A percentile compares a stretch with the other conserved stretches of the same genome.
Conservation (phyloP, 202 grass and related monocot species). For the Schoenoplectus triqueter region DNA sequence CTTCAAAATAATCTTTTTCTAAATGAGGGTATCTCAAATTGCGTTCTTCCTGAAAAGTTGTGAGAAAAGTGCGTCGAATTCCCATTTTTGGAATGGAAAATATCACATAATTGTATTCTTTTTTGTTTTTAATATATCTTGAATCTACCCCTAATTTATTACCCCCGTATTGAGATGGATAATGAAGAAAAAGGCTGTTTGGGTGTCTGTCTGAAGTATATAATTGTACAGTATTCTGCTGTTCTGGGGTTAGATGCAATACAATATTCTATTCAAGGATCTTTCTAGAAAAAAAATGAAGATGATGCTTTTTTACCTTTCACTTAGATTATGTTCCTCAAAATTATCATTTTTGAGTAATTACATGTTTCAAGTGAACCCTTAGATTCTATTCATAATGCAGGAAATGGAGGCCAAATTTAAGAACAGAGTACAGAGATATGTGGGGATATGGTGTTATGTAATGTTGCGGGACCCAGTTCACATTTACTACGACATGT, state of each 20-base stretch:
- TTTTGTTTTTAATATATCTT: no score
- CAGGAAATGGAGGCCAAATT: conserved; percentile 68
- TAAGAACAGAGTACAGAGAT: conserved; percentile 82
- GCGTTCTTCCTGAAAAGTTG: neutral
- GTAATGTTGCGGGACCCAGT: conserved; percentile 69
- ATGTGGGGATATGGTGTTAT: conserved; percentile 86
- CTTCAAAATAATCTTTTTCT: neutral
- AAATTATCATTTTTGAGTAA: neutral
- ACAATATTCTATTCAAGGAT: neutral
- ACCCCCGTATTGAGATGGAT: no score
- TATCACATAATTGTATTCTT: no score
- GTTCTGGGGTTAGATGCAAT: neutral
- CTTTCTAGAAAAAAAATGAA: neutral
- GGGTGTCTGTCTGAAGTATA: neutral
- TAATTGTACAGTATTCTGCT: neutral
- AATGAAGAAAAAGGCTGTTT: neutral
- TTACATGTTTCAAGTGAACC: conserved; percentile 5
- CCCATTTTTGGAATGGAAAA: no score
- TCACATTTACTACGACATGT: conserved; percentile 99
- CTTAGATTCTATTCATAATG: conserved; percentile 29
- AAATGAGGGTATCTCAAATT: neutral
- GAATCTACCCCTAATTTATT: no score
- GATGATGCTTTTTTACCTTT: neutral
- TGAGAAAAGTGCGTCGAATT: neutral
- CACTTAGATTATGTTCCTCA: neutral